phyloP scores from a whole-genome alignment of 352 stramenopile genomes.

The Phytophthora idaei region DNA sequence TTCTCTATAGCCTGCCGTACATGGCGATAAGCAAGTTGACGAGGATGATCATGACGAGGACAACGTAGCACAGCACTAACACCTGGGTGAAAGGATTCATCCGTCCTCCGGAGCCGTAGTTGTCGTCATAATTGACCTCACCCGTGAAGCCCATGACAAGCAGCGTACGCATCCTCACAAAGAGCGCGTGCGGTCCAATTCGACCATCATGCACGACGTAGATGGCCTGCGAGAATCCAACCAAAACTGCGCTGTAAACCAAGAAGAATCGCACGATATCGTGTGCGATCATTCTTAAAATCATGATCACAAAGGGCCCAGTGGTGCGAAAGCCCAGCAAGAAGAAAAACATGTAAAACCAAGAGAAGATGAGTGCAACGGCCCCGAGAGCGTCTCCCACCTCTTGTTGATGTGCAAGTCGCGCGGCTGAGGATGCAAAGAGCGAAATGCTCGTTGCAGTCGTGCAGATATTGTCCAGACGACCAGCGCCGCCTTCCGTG shows the following conservation, averaged over 20 bases:
- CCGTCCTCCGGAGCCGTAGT: slow-evolving; percentile 42
- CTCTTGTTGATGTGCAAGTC: slow-evolving; percentile 27
- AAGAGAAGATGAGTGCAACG: slow-evolving; percentile 57
- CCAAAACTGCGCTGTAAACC: slow-evolving; percentile 60
- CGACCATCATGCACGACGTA: slow-evolving; percentile 62
- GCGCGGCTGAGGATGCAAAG: slow-evolving; percentile 36
- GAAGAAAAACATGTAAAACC: slow-evolving; percentile 77
- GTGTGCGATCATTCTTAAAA: slow-evolving; percentile 63
- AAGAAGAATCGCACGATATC: slow-evolving; percentile 67
- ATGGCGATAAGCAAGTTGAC: slow-evolving; percentile 74
- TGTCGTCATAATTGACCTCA: slow-evolving; percentile 70
- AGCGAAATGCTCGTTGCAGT: slow-evolving; percentile 44
- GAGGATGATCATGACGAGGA: slow-evolving; percentile 71
- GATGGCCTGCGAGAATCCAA: slow-evolving; percentile 58
- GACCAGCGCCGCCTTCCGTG: slow-evolving; percentile 46
- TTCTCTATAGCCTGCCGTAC: slow-evolving; percentile 23
- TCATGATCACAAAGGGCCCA: slow-evolving; percentile 74
- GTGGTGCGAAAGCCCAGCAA: slow-evolving; percentile 64
- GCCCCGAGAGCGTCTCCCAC: slow-evolving; percentile 50
- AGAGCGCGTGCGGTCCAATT: slow-evolving; percentile 29
- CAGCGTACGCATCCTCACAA: slow-evolving; percentile 56
- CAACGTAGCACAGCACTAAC: slow-evolving; percentile 63
- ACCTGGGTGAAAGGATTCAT: slow-evolving; percentile 58
- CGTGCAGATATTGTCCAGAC: slow-evolving; percentile 66
- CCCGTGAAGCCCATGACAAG: slow-evolving; percentile 62